These are phyloP conservation scores for Phytophthora multivora DNA, from an alignment of 352 stramenopile species.

Conservation along the genomic window DNA sequence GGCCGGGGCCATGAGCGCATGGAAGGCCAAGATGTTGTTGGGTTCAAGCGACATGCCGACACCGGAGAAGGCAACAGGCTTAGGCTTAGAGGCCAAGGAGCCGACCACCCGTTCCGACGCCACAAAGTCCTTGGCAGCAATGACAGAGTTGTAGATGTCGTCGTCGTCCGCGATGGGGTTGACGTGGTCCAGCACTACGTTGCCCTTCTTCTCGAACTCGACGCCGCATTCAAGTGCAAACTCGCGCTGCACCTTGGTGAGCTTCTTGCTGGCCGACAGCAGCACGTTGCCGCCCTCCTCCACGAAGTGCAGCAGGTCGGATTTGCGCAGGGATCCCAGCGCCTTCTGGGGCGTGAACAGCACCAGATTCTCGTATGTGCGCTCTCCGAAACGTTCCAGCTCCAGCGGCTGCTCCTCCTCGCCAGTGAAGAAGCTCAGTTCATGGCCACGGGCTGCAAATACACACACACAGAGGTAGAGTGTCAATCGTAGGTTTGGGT, in stretches of 20 bases:
- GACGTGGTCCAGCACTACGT: conserved; percentile 89
- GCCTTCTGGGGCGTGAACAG: conserved; percentile 88
- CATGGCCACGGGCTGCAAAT: conserved; percentile 60
- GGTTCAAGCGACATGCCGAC: conserved; percentile 85
- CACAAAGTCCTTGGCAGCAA: conserved; percentile 75
- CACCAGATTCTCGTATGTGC: conserved; percentile 90
- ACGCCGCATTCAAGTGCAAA: conserved; percentile 89
- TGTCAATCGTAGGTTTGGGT: not conserved
- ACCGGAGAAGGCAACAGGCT: conserved; percentile 77
- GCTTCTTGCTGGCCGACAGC: conserved; percentile 64
- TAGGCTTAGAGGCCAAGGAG: conserved; percentile 54
- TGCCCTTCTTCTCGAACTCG: conserved; percentile 89
- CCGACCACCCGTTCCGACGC: conserved; percentile 70
- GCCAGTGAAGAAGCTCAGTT: conserved; percentile 61
- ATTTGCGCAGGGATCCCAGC: conserved; percentile 66
- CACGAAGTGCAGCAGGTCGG: conserved; percentile 84
- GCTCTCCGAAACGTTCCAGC: conserved; percentile 87
- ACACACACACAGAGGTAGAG: conserved; percentile 3
- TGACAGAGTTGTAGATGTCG: conserved; percentile 83
- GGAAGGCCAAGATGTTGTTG: conserved; percentile 85
- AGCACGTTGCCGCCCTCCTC: conserved; percentile 88
- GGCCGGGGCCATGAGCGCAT: conserved; percentile 72
- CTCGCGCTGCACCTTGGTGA: conserved; percentile 84
- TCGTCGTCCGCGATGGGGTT: conserved; percentile 51
- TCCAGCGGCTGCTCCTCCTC: conserved; percentile 49